Evolutionary conservation across 2,329 filamentous ascomycete genomes (phyloP).

Genomic region (Septoria petroselini): DNA sequence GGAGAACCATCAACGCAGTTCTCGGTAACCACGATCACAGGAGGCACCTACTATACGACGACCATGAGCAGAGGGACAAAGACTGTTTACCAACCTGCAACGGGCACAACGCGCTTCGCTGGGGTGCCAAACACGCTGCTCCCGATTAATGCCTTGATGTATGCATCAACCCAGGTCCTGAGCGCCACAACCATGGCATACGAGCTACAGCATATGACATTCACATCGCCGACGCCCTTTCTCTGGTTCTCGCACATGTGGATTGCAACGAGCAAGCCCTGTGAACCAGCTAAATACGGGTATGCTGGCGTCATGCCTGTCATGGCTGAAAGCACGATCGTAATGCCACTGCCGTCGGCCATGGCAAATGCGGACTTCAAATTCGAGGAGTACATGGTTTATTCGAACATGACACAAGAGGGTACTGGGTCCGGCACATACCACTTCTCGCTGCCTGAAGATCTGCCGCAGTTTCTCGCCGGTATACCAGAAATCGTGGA

Average conservation of each 20-base stretch:
- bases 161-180: constrained; percentile 4
- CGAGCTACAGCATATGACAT: constrained; percentile 3
- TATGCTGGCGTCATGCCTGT: background rate
- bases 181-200: constrained; percentile 8
- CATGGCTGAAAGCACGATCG: constrained; percentile 9
- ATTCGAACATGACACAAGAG: background rate
- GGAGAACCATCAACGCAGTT: constrained; percentile 1
- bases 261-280: constrained; percentile 5
- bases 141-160: constrained; percentile 4
- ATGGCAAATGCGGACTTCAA: constrained; percentile 5
- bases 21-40: background rate
- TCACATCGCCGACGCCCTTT: constrained; percentile 2
- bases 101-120: background rate
- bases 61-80: background rate
- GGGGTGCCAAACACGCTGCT: constrained; percentile 4
- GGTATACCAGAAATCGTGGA: constrained; percentile 3
- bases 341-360: constrained; percentile 1
- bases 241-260: constrained; percentile 5
- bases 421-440: background rate
- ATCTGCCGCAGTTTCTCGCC: constrained; percentile 6
- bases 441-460: constrained; percentile 4
- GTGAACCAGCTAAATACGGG: background rate
- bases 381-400: constrained; percentile 5
- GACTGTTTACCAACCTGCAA: constrained; percentile 1
- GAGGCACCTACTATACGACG: background rate